Evolutionary conservation across 2,329 filamentous ascomycete species (phyloP).

Genomic region (Colletotrichum cuscutae): DNA sequence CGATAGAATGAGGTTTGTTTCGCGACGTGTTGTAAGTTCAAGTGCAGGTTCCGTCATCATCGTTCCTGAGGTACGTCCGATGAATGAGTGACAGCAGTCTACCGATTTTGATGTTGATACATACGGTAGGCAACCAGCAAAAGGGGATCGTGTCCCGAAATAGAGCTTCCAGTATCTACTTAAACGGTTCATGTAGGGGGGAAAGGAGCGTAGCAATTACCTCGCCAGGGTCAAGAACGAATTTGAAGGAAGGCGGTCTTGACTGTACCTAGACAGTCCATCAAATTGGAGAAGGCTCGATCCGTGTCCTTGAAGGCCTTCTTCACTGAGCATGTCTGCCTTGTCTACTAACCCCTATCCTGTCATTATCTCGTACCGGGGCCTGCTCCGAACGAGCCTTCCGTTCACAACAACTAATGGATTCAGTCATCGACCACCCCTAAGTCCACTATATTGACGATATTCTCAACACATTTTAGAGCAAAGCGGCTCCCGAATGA

Average conservation of each 20-base stretch:
- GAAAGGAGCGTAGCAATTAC: background rate
- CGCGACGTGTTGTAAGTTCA: background rate
- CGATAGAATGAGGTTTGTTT: too few relatives aligned
- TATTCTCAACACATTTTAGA: background rate
- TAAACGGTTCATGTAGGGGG: background rate
- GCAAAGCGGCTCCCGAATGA: background rate
- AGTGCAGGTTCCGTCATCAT: background rate
- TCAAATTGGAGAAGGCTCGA: background rate
- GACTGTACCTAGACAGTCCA: background rate
- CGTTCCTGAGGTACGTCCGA: too few relatives aligned
- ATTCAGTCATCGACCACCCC: background rate
- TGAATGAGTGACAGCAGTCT: background rate
- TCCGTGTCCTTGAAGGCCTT: background rate
- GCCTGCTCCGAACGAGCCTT: background rate
- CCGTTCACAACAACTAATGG: background rate
- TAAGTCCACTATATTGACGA: background rate
- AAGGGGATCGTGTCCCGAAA: background rate
- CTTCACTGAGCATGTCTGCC: background rate
- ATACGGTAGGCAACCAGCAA: background rate
- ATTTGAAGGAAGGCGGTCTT: background rate
- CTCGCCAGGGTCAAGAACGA: background rate
- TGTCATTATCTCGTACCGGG: background rate
- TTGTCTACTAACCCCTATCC: background rate
- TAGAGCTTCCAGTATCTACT: background rate
- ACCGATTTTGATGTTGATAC: background rate